Base-by-base conservation (phyloP, 106 monocot species). In the Dendrobium huoshanense region DNA sequence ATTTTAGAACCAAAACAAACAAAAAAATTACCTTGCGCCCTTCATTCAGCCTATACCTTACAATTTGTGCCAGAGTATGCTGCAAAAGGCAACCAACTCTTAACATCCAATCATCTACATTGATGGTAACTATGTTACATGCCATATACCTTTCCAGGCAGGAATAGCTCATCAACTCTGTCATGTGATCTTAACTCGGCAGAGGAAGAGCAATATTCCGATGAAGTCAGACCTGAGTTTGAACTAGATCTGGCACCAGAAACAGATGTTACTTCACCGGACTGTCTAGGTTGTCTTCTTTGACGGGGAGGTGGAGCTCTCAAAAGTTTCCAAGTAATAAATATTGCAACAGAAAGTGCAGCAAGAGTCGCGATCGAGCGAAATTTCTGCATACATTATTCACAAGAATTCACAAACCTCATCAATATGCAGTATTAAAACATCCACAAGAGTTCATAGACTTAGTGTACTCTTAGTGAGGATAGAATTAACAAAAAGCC, bases 291-390 rank as follows among this genome's bases (percentile, higher is more conserved):
- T 72, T 79, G 86, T 83, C 87, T 88, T 82, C 86, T 87, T 81
- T 82, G 89, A 49, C 55, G 82, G n/a, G 84, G 83, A 83, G 75
- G 72, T 18, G 85, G 85, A 84, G 85, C 65, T 84, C 85, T 92
- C 84, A 90, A 82, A 55, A 90, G 11, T 79, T 90, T 92, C 92
- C 92, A 92, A 27, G 82, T 84, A 73, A 90, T 82, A n/a, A 79
- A 25, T 72, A 90, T 44, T 17, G 89, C 84, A 42, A 88, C 75
- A 9, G 84, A 80, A 81, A 92, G 77, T 77, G 86, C 87, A 64
- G 86, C 87, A 75, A 92, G 75, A 48, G 89, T 87, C 13, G 85
- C 80, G 51, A 87, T 77, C 64, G 92, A 82, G 42, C 82, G 85
- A 79, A 88, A 75, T 81, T 81, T 90, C 92, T 92, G 85, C 41